Conservation (phyloP, 768 basidiomycete species). For the Mycena epipterygia region DNA sequence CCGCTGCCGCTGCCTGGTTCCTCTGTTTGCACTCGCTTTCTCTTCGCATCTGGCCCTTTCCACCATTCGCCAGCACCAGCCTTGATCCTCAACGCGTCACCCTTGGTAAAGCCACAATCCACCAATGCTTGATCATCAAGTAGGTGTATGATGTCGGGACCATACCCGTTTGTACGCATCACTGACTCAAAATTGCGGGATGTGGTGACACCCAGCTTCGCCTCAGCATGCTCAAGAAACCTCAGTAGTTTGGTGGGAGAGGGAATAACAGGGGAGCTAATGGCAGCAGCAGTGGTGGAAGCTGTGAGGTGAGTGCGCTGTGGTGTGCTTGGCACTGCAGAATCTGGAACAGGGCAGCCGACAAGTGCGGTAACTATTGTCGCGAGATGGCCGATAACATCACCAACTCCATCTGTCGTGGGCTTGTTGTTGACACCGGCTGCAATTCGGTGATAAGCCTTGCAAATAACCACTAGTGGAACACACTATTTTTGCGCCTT, state of each 20-base stretch:
- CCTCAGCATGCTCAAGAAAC: constrained; percentile 19
- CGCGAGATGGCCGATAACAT: constrained; percentile 4
- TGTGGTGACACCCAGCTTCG: constrained; percentile 5
- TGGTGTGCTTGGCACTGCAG: not conserved
- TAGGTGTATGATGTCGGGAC: constrained; percentile 30
- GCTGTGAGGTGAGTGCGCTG: not conserved
- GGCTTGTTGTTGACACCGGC: no score
- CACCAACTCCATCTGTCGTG: no score
- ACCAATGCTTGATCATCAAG: not conserved
- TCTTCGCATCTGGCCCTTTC: constrained; percentile 26
- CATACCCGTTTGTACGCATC: not conserved
- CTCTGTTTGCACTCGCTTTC: not conserved
- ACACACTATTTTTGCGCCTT: no score
- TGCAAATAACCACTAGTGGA: no score
- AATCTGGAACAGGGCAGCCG: no score
- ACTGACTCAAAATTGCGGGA: not conserved
- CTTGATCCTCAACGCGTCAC: constrained; percentile 28
- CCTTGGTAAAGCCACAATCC: not conserved
- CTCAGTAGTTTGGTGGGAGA: constrained; percentile 20
- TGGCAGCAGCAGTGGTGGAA: not conserved
- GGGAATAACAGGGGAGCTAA: constrained; percentile 10
- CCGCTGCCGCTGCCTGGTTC: no score
- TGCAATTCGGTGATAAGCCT: no score
- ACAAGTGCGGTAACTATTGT: not conserved
- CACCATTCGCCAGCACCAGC: constrained; percentile 24